phyloP scores from a whole-genome alignment of 169 alveolate species.

The Toxoplasma gondii region DNA sequence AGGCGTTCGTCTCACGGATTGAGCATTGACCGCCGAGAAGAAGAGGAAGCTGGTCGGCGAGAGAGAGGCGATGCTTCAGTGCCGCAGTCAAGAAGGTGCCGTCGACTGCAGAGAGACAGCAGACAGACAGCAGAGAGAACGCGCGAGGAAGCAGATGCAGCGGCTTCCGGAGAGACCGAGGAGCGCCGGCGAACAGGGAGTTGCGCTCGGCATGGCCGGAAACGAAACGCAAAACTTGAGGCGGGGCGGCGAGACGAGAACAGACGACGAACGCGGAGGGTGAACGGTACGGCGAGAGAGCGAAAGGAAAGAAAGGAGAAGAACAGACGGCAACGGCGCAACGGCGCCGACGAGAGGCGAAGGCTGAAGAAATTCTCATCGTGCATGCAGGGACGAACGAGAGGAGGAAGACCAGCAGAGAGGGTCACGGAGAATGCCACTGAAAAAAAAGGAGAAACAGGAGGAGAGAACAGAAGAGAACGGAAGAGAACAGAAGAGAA shows the following conservation, averaged over 20 bases:
- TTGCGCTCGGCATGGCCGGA: no score
- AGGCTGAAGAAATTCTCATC: no score
- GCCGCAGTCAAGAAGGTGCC: slow-evolving; percentile 24
- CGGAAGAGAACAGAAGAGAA: background rate
- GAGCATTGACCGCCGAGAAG: slow-evolving; percentile 28
- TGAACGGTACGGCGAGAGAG: background rate
- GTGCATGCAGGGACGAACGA: background rate
- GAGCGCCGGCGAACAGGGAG: background rate
- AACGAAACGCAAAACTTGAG: background rate
- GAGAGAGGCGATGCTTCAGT: background rate
- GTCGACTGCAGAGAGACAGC: background rate
- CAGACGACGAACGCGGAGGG: background rate
- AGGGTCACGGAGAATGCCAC: background rate
- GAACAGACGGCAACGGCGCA: background rate
- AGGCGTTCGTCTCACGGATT: background rate
- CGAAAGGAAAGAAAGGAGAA: background rate
- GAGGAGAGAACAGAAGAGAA: background rate
- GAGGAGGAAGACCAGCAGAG: background rate
- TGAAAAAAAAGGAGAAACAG: background rate
- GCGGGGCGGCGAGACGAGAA: background rate
- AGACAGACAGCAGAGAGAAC: background rate
- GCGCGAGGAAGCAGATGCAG: background rate
- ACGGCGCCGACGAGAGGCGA: no score
- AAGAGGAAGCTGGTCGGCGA: slow-evolving; percentile 16
- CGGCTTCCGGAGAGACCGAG: background rate